Conservation (phyloP, 208 protist species). For the Acanthamoeba divionensis region DNA sequence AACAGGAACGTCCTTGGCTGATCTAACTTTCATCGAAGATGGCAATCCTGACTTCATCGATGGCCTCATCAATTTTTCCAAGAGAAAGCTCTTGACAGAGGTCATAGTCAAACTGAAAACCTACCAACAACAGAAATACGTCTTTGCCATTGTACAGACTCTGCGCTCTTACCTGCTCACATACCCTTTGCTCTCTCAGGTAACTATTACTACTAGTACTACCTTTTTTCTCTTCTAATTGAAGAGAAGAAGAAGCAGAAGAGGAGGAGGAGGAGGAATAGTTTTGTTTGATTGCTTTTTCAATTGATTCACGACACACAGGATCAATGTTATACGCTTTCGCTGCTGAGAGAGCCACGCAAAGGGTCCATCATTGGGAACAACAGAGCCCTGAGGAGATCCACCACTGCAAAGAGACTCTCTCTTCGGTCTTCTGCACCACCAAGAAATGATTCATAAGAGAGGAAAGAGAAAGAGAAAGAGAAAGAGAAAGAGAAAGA, state of each 20-base stretch:
- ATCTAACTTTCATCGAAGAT: slow-evolving; percentile 3
- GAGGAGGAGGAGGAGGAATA: background rate
- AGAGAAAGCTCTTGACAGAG: background rate
- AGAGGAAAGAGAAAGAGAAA: no score
- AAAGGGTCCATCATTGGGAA: no score
- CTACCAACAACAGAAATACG: slow-evolving; percentile 8
- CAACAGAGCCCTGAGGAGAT: no score
- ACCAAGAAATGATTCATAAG: no score
- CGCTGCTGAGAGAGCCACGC: background rate
- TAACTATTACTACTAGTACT: background rate
- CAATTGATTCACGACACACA: no score
- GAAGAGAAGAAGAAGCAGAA: background rate
- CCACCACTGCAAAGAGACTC: no score
- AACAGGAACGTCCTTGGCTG: background rate
- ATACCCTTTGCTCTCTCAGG: background rate
- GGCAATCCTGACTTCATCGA: slow-evolving; percentile 28
- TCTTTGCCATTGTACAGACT: background rate
- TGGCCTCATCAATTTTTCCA: slow-evolving; percentile 43
- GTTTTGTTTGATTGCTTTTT: no score
- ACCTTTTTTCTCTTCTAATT: background rate
- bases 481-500: no score
- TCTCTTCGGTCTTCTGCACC: no score
- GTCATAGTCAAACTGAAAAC: slow-evolving; percentile 19
- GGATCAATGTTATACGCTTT: background rate
- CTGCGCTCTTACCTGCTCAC: background rate